Base-by-base conservation (phyloP, 176 grass and related monocot genomes). In the Cocos nucifera region DNA sequence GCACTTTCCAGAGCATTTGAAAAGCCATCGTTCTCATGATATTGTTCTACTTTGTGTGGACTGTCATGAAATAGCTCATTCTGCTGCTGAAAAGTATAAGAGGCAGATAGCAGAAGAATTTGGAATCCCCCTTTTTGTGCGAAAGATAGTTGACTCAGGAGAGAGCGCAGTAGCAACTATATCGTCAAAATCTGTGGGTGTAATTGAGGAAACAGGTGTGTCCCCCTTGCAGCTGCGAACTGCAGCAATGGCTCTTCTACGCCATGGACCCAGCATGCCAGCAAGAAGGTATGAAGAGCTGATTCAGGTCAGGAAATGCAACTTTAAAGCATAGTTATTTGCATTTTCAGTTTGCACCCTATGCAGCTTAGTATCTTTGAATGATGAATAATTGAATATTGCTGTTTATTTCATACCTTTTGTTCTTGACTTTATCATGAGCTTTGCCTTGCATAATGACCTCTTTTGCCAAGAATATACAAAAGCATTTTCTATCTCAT, bases 1-100 rank as follows among this genome's bases (percentile, higher is more conserved):
- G 83, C 86, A 91, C 75, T 97, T 97, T 77, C 87, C 92, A 21
- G 92, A 97, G 76, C 87, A 97, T 85, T 80, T 97, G 30, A 97
- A 97, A 74, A 91, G 83, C n/a, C 87, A 97, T 27, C 83, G 87
- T 57, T 97, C 92, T 69, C 87, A 91, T 90, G 92, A 97, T 69
- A 91, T 97, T 83, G 92, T 97, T 51, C 81, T 97, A 66, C 69
- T 97, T 0, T 97, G 92, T 75, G 92, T 97, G 22, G 92, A 97
- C 24, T 97, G 92, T 65, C 87, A 91, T 44, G 92, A 97, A 81
- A 68, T 83, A 48, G 83, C 87, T 67, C 92, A 97, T 82, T 72
- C 77, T 65, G 80, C 86, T 26, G 80, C 92, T 50, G 92, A 97
- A 69, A 91, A 82, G 64, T 91, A 91, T 65, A 97, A 97, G 75